phyloP scores from a whole-genome alignment of 2,329 filamentous ascomycete species.

The Fusarium euwallaceae region DNA sequence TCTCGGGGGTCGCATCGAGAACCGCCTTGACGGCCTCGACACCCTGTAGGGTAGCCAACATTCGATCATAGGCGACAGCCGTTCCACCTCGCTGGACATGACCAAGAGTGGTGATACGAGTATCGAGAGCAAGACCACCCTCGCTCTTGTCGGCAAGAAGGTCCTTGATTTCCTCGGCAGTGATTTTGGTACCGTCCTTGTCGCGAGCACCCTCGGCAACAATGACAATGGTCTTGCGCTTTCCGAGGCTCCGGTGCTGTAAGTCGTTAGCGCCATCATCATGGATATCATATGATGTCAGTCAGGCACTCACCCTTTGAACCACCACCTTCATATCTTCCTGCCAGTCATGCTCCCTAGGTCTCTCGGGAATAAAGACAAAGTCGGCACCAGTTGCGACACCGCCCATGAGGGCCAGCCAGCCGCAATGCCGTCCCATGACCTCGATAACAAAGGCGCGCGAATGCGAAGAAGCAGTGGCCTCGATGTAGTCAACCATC shows the following conservation, averaged over 20 bases:
- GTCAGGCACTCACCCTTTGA: slow-evolving; percentile 66
- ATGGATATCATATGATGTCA: neutral
- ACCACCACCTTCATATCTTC: slow-evolving; percentile 88
- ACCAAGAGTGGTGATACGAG: slow-evolving; percentile 92
- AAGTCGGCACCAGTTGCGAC: slow-evolving; percentile 97
- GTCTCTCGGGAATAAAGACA: slow-evolving; percentile 96
- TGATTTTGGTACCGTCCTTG: slow-evolving; percentile 85
- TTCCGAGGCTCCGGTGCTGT: slow-evolving; percentile 88
- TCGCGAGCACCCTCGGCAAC: slow-evolving; percentile 96
- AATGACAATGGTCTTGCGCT: slow-evolving; percentile 98
- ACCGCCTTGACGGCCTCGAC: slow-evolving; percentile 95
- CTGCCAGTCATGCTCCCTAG: slow-evolving; percentile 88
- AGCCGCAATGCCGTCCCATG: slow-evolving; percentile 98
- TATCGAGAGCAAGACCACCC: slow-evolving; percentile 82
- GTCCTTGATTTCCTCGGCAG: slow-evolving; percentile 84
- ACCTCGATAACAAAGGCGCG: slow-evolving; percentile 98
- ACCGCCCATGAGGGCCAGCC: slow-evolving; percentile 95
- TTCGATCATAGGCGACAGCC: slow-evolving; percentile 93
- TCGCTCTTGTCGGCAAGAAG: slow-evolving; percentile 81
- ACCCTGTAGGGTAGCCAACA: slow-evolving; percentile 92
- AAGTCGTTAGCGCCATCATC: slow-evolving; percentile 31
- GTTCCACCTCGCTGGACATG: slow-evolving; percentile 97
- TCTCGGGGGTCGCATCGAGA: slow-evolving; percentile 88
- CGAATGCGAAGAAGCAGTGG: slow-evolving; percentile 93
- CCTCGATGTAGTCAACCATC: slow-evolving; percentile 96